Evolutionary conservation across 2,329 filamentous ascomycete species (phyloP).

Genomic region (Podosphaera aphanis): DNA sequence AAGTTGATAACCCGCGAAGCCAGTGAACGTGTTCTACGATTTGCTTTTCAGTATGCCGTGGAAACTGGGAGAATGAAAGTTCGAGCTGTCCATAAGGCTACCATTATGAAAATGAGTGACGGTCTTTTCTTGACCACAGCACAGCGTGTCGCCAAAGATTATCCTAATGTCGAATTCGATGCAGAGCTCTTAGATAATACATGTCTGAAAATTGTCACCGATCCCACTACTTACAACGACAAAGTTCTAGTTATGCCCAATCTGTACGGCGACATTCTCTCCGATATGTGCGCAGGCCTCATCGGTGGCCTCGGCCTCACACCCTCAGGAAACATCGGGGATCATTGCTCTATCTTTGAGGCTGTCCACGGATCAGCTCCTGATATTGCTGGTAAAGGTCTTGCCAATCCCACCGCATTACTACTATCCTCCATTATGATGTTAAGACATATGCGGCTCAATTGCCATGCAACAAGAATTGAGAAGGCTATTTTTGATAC

Average conservation of each 20-base stretch:
- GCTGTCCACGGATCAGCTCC: slow-evolving; percentile 94
- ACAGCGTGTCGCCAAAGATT: slow-evolving; percentile 75
- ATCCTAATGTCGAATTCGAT: slow-evolving; percentile 87
- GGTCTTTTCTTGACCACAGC: slow-evolving; percentile 88
- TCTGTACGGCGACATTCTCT: slow-evolving; percentile 97
- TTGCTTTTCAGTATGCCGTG: slow-evolving; percentile 94
- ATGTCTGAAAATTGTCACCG: slow-evolving; percentile 95
- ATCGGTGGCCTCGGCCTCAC: slow-evolving; percentile 95
- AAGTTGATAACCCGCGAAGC: slow-evolving; percentile 96
- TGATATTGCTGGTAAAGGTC: slow-evolving; percentile 84
- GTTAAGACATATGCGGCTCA: slow-evolving; percentile 92
- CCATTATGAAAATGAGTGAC: slow-evolving; percentile 99
- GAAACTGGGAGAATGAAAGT: slow-evolving; percentile 90
- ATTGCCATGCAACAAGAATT: slow-evolving; percentile 63
- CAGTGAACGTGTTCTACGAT: slow-evolving; percentile 84
- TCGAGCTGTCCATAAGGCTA: slow-evolving; percentile 96
- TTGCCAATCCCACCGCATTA: slow-evolving; percentile 92
- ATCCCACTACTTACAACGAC: slow-evolving; percentile 92
- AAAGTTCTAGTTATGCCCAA: slow-evolving; percentile 97
- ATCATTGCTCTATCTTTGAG: slow-evolving; percentile 99
- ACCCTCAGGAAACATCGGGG: slow-evolving; percentile 93
- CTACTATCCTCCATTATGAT: slow-evolving; percentile 97
- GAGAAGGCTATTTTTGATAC: slow-evolving; percentile 91
- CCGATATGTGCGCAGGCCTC: slow-evolving; percentile 96
- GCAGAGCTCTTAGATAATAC: slow-evolving; percentile 97